Evolutionary conservation across 1,284 basidiomycete genomes (phyloP).

Genomic region (Mycena sp.): DNA sequence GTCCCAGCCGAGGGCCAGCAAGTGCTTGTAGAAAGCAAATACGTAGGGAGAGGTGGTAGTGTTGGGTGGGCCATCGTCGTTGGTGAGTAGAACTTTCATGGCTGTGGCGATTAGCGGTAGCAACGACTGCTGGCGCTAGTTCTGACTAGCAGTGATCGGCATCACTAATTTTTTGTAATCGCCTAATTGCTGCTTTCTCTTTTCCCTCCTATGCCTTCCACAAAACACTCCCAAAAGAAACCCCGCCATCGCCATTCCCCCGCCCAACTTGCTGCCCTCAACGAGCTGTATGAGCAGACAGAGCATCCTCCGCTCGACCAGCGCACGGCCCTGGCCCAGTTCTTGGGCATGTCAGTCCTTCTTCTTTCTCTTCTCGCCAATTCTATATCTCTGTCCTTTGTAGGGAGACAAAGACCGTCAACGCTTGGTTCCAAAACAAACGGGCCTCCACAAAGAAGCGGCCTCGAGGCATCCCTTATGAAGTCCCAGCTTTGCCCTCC

Average conservation of each 20-base stretch:
- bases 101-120: not conserved
- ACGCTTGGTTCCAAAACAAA: conserved; percentile 87
- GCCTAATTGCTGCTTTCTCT: conserved; percentile 56
- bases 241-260: conserved; percentile 79
- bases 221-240: too few species aligned
- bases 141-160: too few species aligned
- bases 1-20: conserved; percentile 61
- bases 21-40: conserved; percentile 77
- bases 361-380: not conserved
- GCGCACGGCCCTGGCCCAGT: conserved; percentile 69
- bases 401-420: conserved; percentile 85
- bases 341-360: conserved; percentile 71
- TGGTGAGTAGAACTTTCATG: conserved; percentile 50
- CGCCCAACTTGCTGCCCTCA: conserved; percentile 74
- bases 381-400: too few species aligned
- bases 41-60: conserved; percentile 82
- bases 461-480: conserved; percentile 43
- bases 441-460: conserved; percentile 81
- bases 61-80: conserved; percentile 90
- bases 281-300: conserved; percentile 77
- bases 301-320: conserved; percentile 79
- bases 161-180: too few species aligned
- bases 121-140: too few species aligned
- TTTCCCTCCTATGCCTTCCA: conserved; percentile 19
- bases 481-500: conserved; percentile 22